Base-by-base conservation (phyloP, 495 filamentous ascomycete species). In the Penicillium bialowiezense region DNA sequence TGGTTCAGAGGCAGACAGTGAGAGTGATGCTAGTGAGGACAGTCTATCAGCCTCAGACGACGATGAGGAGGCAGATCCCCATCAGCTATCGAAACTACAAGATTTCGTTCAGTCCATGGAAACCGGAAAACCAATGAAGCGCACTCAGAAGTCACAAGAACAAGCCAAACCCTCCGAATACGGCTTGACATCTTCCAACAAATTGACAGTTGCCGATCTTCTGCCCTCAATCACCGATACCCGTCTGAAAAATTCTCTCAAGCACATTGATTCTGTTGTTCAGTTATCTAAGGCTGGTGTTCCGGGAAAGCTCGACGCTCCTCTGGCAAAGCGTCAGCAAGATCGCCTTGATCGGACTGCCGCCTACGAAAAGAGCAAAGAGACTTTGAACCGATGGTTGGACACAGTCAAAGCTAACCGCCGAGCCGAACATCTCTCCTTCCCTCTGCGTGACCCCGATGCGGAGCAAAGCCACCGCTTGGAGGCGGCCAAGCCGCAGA, bases 321-420 rank as follows among this genome's bases (percentile, higher is more conserved):
- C 95, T 24, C 78, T 97, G 10, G 79, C 91, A 3, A 95, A 90
- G 62, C 83, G 93, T 37, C 88, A 96, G 53, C 90, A 97, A 60
- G 92, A 96, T 60, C 82, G 84, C 38, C 65, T 97, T 5, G 85
- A 96, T 56, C 88, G 93, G n/a, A 65, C 68, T 41, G 91, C 83
- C 12, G 93, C 93, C 1, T 95, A 90, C 61, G 82, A 90, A 24
- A 89, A 96, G 73, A 92, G 90, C 35, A 96, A 90, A 58, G 86
- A 97, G 66, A 90, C 90, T 0, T 72, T 98, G 19, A 84, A 87
- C 49, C 83, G 89, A 51, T 98, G 93, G 93, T 81, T 85, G 15
- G 92, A 95, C 41, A 97, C 95, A 0, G 91, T 98, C 58, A 95
- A 95, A 66, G 83, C 89, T 21, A 96, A 96, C 65, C 84, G 95